Conservation (phyloP, 1,139 yeast genomes). For the Scheffersomyces cryptocercus region DNA sequence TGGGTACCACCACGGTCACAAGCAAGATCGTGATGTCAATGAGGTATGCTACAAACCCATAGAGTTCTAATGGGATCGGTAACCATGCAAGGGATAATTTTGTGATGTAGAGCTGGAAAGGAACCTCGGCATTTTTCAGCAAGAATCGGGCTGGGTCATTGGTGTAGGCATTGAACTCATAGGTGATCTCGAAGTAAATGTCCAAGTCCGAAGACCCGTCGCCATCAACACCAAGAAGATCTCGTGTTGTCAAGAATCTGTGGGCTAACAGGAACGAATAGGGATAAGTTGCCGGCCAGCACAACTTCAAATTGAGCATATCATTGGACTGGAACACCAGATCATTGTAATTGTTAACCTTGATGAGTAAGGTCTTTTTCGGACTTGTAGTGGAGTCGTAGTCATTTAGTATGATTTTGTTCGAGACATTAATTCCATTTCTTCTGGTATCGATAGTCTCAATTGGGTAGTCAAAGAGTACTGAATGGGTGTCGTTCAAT, state of each 20-base stretch:
- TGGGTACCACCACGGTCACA: slow-evolving; percentile 11
- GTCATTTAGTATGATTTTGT: slow-evolving; percentile 2
- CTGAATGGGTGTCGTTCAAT: slow-evolving; percentile 28
- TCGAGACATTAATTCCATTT: slow-evolving; percentile 1
- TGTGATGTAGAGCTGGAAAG: slow-evolving; percentile 31
- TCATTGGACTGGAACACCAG: slow-evolving; percentile 31
- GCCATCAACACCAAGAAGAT: not conserved
- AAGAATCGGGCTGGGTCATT: slow-evolving; percentile 14
- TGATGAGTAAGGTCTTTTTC: slow-evolving; percentile 24
- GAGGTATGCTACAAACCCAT: slow-evolving; percentile 32
- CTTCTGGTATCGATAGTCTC: not conserved
- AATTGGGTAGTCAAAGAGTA: slow-evolving; percentile 35
- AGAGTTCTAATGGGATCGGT: slow-evolving; percentile 45
- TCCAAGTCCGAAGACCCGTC: slow-evolving; percentile 18
- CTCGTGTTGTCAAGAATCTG: slow-evolving; percentile 7
- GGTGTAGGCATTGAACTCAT: slow-evolving; percentile 27
- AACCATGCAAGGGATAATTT: slow-evolving; percentile 32
- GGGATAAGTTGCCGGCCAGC: slow-evolving; percentile 49
- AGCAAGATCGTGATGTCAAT: slow-evolving; percentile 27
- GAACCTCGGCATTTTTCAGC: slow-evolving; percentile 15
- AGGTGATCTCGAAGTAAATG: slow-evolving; percentile 30
- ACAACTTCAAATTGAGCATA: slow-evolving; percentile 35
- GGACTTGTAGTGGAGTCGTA: slow-evolving; percentile 18
- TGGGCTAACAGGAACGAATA: slow-evolving; percentile 22
- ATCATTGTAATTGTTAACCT: slow-evolving; percentile 36